phyloP scores from a whole-genome alignment of 1,284 basidiomycete genomes.

The Meira miltonrushii region DNA sequence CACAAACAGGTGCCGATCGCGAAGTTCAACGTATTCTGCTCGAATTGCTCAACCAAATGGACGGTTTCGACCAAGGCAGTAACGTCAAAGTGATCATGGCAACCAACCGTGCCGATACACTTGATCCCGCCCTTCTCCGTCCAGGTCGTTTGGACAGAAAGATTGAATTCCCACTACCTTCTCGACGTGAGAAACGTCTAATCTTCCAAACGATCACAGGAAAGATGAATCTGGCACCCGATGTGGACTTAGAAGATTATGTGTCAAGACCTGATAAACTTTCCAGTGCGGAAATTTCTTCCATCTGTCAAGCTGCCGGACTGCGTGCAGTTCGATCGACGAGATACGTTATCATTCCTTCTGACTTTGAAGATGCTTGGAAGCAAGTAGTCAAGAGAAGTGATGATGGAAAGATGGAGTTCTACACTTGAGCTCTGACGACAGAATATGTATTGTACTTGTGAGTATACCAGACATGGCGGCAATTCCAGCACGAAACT shows the following conservation, averaged over 20 bases:
- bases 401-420: slow-evolving; percentile 49
- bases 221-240: slow-evolving; percentile 97
- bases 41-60: slow-evolving; percentile 99
- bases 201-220: slow-evolving; percentile 97
- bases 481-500: too few species aligned
- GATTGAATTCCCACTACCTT: slow-evolving; percentile 84
- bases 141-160: slow-evolving; percentile 97
- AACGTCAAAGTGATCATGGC: slow-evolving; percentile 73
- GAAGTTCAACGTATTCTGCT: slow-evolving; percentile 98
- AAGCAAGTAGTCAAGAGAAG: slow-evolving; percentile 50
- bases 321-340: slow-evolving; percentile 97
- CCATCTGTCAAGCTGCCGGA: slow-evolving; percentile 94
- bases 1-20: slow-evolving; percentile 96
- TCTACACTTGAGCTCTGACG: slow-evolving; percentile 35
- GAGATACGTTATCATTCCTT: slow-evolving; percentile 89
- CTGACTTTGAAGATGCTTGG: slow-evolving; percentile 65
- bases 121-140: slow-evolving; percentile 84
- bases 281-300: slow-evolving; percentile 90
- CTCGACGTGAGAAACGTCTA: slow-evolving; percentile 87
- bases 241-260: slow-evolving; percentile 97
- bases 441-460: not conserved
- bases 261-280: slow-evolving; percentile 93
- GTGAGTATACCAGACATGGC: not conserved
- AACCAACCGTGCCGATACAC: slow-evolving; percentile 51
- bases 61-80: slow-evolving; percentile 97